phyloP scores from a whole-genome alignment of 1,139 yeast species.

The Scheffersomyces insectosa region DNA sequence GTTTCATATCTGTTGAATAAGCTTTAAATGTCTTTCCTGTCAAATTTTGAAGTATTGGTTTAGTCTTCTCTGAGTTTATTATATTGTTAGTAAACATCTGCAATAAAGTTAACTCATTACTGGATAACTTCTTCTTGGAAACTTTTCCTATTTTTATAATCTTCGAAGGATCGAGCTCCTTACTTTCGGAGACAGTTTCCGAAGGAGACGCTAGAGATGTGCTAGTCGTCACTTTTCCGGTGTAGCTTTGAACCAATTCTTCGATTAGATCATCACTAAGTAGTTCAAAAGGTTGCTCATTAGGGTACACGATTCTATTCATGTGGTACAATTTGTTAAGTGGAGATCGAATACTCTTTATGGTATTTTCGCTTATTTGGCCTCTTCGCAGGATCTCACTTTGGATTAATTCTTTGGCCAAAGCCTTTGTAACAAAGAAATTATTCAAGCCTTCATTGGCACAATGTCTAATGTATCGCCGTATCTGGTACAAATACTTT shows the following conservation, averaged over 20 bases:
- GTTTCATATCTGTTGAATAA: slow-evolving; percentile 4
- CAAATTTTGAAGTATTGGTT: not conserved
- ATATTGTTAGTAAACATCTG: slow-evolving; percentile 1
- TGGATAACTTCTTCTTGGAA: not conserved
- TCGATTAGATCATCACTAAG: slow-evolving; percentile 3
- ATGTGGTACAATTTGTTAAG: slow-evolving; percentile 4
- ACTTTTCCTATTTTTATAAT: slow-evolving; percentile 1
- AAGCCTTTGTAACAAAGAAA: slow-evolving; percentile 4
- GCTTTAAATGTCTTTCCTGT: slow-evolving; percentile 5
- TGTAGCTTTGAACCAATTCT: slow-evolving; percentile 1
- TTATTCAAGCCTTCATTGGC: slow-evolving; percentile 2
- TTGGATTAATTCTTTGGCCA: slow-evolving; percentile 4
- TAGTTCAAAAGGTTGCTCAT: slow-evolving; percentile 2
- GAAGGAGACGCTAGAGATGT: too few relatives aligned
- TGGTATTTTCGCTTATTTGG: slow-evolving; percentile 4
- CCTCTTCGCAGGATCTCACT: slow-evolving; percentile 2
- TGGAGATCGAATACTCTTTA: slow-evolving; percentile 5
- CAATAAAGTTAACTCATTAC: not conserved
- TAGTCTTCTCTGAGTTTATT: slow-evolving; percentile 1
- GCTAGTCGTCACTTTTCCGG: not conserved
- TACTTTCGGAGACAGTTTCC: not conserved
- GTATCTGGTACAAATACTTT: slow-evolving; percentile 6
- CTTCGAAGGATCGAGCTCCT: not conserved
- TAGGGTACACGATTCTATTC: slow-evolving; percentile 4
- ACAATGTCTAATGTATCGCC: slow-evolving; percentile 6